Percentiles rank a stretch among this genome's conserved stretches.
These are phyloP conservation scores for Candida buenavistaensis DNA, from an alignment of 1,139 yeast species.

Conservation along the genomic window DNA sequence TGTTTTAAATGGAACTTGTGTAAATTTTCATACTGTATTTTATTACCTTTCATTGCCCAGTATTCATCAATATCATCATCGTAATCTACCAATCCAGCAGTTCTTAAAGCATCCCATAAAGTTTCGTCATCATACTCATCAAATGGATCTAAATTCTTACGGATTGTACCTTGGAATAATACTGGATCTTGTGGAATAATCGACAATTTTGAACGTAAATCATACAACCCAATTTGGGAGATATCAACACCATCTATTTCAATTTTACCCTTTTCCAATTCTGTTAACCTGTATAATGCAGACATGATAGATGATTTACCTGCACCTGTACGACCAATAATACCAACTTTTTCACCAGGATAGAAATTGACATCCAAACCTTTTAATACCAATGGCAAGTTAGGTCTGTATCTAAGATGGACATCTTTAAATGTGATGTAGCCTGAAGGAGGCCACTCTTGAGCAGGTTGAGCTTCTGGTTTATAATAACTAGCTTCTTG, in stretches of 20 bases:
- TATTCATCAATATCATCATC: constrained; percentile 1
- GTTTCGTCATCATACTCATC: constrained; percentile 48
- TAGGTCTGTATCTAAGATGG: constrained; percentile 81
- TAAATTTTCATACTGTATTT: too few species aligned
- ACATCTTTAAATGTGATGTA: constrained; percentile 71
- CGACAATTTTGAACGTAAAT: constrained; percentile 59
- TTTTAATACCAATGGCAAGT: constrained; percentile 85
- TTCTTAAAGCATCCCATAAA: constrained; percentile 55
- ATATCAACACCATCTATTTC: constrained; percentile 86
- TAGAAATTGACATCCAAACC: constrained; percentile 75
- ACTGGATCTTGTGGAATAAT: constrained; percentile 84
- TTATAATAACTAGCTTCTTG: constrained; percentile 72
- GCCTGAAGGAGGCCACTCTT: constrained; percentile 84
- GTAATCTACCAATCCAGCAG: constrained; percentile 58
- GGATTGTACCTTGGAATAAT: constrained; percentile 63
- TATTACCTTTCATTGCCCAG: background rate
- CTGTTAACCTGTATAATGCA: constrained; percentile 87
- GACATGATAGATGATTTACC: constrained; percentile 96
- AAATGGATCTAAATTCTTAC: constrained; percentile 71
- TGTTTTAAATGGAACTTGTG: constrained; percentile 34
- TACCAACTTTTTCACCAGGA: constrained; percentile 82
- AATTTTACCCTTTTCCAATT: constrained; percentile 79
- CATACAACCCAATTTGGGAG: constrained; percentile 49
- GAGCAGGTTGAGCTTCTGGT: constrained; percentile 68
- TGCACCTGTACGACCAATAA: constrained; percentile 91